A percentile compares a stretch with the other conserved stretches of the same genome.
Evolutionary conservation across 352 stramenopile species (phyloP).

Genomic region (Pythium sp.): DNA sequence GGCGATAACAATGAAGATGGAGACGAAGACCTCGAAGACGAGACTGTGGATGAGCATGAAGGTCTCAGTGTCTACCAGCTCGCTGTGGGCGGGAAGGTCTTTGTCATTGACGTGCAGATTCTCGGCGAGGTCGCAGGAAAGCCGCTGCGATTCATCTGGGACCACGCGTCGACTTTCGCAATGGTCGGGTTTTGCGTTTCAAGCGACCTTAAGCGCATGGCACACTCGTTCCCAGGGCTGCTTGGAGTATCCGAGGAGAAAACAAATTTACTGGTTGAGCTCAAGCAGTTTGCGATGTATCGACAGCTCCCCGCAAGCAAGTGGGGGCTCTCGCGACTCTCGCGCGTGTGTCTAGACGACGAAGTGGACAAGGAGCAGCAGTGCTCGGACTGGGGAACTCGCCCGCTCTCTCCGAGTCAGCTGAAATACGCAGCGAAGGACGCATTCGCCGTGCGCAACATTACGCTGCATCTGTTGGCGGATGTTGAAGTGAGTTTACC

Average conservation of each 20-base stretch:
- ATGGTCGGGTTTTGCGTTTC: slow-evolving; percentile 57
- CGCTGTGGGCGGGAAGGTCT: slow-evolving; percentile 35
- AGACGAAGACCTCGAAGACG: slow-evolving; percentile 14
- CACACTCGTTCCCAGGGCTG: slow-evolving; percentile 47
- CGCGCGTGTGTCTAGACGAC: slow-evolving; percentile 34
- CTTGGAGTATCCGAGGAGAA: slow-evolving; percentile 1
- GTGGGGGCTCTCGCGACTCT: slow-evolving; percentile 57
- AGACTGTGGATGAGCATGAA: slow-evolving; percentile 12
- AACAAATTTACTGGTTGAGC: slow-evolving; percentile 37
- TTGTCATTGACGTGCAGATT: slow-evolving; percentile 58
- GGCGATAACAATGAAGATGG: neutral
- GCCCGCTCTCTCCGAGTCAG: slow-evolving; percentile 39
- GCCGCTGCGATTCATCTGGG: slow-evolving; percentile 44
- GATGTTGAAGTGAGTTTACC: slow-evolving; percentile 23
- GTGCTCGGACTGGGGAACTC: slow-evolving; percentile 54
- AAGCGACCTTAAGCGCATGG: slow-evolving; percentile 46
- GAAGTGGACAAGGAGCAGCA: slow-evolving; percentile 60
- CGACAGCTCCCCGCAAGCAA: slow-evolving; percentile 39
- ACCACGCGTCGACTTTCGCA: slow-evolving; percentile 26
- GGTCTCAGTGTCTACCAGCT: slow-evolving; percentile 60
- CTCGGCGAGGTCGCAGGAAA: slow-evolving; percentile 32
- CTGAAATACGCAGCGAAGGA: slow-evolving; percentile 59
- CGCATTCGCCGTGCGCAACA: slow-evolving; percentile 41
- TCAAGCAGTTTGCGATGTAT: slow-evolving; percentile 52
- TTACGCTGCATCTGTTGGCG: slow-evolving; percentile 43